Percentiles rank a stretch among this genome's conserved stretches.
Conservation (phyloP, 2,329 filamentous ascomycete genomes). For the Simplicillium aogashimaense region DNA sequence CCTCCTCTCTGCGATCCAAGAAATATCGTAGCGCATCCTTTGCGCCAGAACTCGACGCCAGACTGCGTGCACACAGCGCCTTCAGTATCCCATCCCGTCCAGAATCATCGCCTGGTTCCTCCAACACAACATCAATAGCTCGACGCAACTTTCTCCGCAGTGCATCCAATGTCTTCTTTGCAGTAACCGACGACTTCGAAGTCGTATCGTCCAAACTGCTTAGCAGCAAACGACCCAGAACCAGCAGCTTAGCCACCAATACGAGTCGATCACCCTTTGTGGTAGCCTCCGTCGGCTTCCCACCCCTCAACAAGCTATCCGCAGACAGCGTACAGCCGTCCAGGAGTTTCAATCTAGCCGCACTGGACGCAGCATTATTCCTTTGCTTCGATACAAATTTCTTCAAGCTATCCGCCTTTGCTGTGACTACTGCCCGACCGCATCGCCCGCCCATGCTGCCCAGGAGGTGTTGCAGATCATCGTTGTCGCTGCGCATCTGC, state of each 20-base stretch:
- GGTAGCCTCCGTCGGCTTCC: constrained; percentile 17
- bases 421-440: constrained; percentile 60
- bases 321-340: constrained; percentile 40
- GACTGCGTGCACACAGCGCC: constrained; percentile 70
- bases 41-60: constrained; percentile 70
- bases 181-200: constrained; percentile 39
- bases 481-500: constrained; percentile 73
- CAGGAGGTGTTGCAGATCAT: constrained; percentile 61
- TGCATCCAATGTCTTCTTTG: constrained; percentile 53
- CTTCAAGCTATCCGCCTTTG: constrained; percentile 50
- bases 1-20: constrained; percentile 59
- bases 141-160: constrained; percentile 55
- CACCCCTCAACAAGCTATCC: constrained; percentile 35
- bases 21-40: constrained; percentile 74
- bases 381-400: constrained; percentile 27
- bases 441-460: constrained; percentile 66
- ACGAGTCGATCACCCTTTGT: constrained; percentile 41
- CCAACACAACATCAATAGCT: constrained; percentile 60
- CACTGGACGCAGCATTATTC: constrained; percentile 16
- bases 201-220: constrained; percentile 55
- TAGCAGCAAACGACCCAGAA: constrained; percentile 64
- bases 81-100: constrained; percentile 51
- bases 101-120: constrained; percentile 44
- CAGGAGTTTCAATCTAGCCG: constrained; percentile 38
- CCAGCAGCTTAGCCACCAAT: constrained; percentile 59